Conservation (phyloP, 129 eudicot genomes). For the Sambucus nigra region DNA sequence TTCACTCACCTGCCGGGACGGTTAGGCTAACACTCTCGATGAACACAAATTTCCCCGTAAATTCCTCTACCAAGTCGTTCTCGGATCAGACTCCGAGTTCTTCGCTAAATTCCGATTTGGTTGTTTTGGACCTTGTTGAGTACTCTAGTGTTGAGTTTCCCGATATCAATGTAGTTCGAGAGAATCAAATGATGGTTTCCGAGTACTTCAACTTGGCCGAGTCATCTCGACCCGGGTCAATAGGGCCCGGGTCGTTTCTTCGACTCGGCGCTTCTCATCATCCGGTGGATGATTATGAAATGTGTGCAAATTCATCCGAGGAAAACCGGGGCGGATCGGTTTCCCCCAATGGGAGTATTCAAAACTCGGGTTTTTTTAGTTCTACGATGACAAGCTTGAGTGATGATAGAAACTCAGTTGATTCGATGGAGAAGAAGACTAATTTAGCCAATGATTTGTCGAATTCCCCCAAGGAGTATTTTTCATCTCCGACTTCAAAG, state of each 20-base stretch:
- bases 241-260: conserved; percentile 55
- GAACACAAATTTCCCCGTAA: conserved; percentile 18
- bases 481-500: conserved; percentile 25
- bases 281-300: conserved; percentile 50
- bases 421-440: conserved; percentile 42
- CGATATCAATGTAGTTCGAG: conserved; percentile 34
- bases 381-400: conserved; percentile 70
- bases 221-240: conserved; percentile 11
- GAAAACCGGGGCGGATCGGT: conserved; percentile 19
- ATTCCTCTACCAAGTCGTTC: not conserved
- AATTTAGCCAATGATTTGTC: conserved; percentile 11
- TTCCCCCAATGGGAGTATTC: conserved; percentile 48
- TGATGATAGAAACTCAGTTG: conserved; percentile 58
- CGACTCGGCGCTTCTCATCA: conserved; percentile 41
- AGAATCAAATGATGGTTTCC: conserved; percentile 67
- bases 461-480: conserved; percentile 18
- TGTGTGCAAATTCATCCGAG: conserved; percentile 33
- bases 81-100: conserved; percentile 3
- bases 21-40: conserved; percentile 47
- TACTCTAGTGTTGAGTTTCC: conserved; percentile 66
- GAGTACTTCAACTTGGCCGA: conserved; percentile 41
- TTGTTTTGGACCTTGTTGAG: conserved; percentile 30
- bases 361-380: conserved; percentile 57
- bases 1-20: conserved; percentile 89
- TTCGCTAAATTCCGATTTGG: conserved; percentile 37